Conservation (phyloP, 2,329 filamentous ascomycete species). For the Fusarium sp. region DNA sequence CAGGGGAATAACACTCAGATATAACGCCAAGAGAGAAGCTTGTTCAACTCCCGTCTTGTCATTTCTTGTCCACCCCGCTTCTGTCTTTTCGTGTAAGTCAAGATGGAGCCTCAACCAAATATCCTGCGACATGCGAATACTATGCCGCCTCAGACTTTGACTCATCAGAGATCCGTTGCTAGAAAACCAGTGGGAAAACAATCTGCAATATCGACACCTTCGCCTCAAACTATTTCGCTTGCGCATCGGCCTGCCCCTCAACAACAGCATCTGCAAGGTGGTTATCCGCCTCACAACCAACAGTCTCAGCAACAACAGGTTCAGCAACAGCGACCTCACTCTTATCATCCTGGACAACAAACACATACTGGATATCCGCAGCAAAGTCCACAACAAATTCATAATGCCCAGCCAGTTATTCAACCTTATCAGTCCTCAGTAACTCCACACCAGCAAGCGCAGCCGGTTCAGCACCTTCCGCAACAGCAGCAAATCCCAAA, state of each 20-base stretch:
- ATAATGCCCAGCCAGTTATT: not conserved
- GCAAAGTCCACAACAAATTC: not conserved
- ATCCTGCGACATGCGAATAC: slow-evolving; percentile 7
- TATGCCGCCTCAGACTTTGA: slow-evolving; percentile 19
- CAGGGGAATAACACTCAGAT: slow-evolving; percentile 2
- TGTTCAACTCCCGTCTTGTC: slow-evolving; percentile 28
- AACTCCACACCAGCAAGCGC: not conserved
- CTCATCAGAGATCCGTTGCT: slow-evolving; percentile 30
- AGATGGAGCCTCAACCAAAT: slow-evolving; percentile 31
- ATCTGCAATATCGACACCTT: not conserved
- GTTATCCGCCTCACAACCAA: slow-evolving; percentile 19
- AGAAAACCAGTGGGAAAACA: slow-evolving; percentile 27
- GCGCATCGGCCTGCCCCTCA: slow-evolving; percentile 21
- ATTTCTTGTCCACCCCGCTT: slow-evolving; percentile 15
- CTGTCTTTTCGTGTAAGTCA: slow-evolving; percentile 12
- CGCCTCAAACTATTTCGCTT: slow-evolving; percentile 16
- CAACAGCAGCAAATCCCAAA: slow-evolving; percentile 19
- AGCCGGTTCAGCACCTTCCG: slow-evolving; percentile 2
- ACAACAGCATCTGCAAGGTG: not conserved
- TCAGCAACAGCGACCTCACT: slow-evolving; percentile 22
- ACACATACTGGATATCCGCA: not conserved
- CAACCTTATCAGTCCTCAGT: not conserved
- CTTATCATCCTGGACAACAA: slow-evolving; percentile 18
- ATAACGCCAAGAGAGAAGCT: slow-evolving; percentile 29
- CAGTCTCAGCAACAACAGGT: slow-evolving; percentile 15